phyloP scores from a whole-genome alignment of 139 green algal species.

The Tetradesmus obliquus region DNA sequence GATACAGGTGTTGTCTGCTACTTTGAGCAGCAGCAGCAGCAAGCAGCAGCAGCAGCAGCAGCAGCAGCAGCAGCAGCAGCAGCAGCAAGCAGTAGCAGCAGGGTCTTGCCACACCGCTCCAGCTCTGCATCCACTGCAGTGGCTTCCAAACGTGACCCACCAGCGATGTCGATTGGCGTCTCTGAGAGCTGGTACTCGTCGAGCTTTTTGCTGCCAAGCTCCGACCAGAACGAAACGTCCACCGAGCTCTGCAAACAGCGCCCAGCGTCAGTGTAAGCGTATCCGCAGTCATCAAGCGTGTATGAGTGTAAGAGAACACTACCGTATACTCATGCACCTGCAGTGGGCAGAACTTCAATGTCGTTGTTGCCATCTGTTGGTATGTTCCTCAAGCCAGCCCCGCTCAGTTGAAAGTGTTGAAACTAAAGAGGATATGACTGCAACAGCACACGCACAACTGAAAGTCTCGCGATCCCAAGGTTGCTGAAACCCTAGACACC shows the following conservation, averaged over 20 bases:
- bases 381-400: neutral
- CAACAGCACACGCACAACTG: too few species aligned
- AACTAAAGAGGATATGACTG: too few species aligned
- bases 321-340: conserved; percentile 32
- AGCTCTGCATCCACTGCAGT: neutral
- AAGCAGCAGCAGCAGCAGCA: neutral
- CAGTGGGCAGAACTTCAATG: conserved; percentile 46
- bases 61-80: neutral
- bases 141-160: neutral
- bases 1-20: neutral
- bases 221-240: conserved; percentile 86
- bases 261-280: neutral
- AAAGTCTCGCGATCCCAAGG: too few species aligned
- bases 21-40: neutral
- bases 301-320: neutral
- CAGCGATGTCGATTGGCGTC: conserved; percentile 49
- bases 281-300: neutral
- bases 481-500: too few species aligned
- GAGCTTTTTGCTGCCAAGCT: conserved; percentile 77
- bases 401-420: too few species aligned
- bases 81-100: neutral
- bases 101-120: neutral
- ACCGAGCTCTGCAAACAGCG: conserved; percentile 73
- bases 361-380: neutral
- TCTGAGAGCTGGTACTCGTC: conserved; percentile 63